Conservation (phyloP, 805 yeast genomes). For the Kregervanrija fluxuum region DNA sequence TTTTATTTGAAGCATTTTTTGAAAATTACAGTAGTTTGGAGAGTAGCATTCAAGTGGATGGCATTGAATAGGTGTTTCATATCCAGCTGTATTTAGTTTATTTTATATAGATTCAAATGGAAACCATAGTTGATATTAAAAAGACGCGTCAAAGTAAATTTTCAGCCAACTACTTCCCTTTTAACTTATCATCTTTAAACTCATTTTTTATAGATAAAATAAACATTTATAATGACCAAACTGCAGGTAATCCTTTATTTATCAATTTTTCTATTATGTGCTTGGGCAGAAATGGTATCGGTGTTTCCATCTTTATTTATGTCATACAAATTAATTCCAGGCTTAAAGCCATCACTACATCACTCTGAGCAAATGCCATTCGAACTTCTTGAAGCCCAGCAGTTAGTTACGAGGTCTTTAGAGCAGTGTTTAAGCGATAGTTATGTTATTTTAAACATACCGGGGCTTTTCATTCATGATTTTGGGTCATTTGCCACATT, state of each 20-base stretch:
- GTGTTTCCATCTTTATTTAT: slow-evolving; percentile 21
- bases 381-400: slow-evolving; percentile 17
- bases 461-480: slow-evolving; percentile 44
- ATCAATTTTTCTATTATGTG: too few species aligned
- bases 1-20: slow-evolving; percentile 58
- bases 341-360: slow-evolving; percentile 21
- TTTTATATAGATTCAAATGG: not conserved
- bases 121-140: not conserved
- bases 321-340: slow-evolving; percentile 24
- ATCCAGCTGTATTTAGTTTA: too few species aligned
- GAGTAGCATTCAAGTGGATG: slow-evolving; percentile 34
- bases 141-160: not conserved
- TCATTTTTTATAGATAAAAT: too few species aligned
- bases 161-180: too few species aligned
- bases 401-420: slow-evolving; percentile 15
- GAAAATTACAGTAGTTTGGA: slow-evolving; percentile 36
- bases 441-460: slow-evolving; percentile 47
- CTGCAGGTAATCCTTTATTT: too few species aligned
- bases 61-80: not conserved
- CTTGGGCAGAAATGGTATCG: too few species aligned
- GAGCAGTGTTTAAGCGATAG: slow-evolving; percentile 47
- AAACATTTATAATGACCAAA: too few species aligned
- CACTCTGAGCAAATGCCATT: slow-evolving; percentile 27
- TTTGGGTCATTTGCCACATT: slow-evolving; percentile 36
- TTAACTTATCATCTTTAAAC: too few species aligned